These are phyloP conservation scores for Penicillium flavigenum DNA, from an alignment of 495 filamentous ascomycete species.

Conservation along the genomic window DNA sequence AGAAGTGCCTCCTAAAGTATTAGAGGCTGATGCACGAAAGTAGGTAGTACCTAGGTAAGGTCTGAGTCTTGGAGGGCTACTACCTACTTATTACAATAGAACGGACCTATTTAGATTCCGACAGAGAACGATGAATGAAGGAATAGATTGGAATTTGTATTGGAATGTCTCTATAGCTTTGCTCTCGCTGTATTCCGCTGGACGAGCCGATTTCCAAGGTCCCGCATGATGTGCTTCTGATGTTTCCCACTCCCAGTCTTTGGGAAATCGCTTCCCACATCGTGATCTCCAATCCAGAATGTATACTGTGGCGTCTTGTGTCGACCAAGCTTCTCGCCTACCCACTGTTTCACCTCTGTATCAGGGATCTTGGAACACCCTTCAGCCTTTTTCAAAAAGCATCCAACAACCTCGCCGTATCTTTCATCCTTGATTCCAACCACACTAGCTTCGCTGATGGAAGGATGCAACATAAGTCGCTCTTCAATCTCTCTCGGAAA, in stretches of 20 bases:
- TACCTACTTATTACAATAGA: no score
- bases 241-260: constrained; percentile 66
- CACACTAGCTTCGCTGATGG: constrained; percentile 24
- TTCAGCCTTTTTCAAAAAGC: constrained; percentile 17
- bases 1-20: no score
- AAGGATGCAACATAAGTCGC: constrained; percentile 16
- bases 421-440: constrained; percentile 22
- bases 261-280: constrained; percentile 48
- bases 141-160: no score
- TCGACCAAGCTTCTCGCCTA: constrained; percentile 47
- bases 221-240: constrained; percentile 58
- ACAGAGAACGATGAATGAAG: no score
- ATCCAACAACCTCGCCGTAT: constrained; percentile 28
- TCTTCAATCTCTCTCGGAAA: constrained; percentile 31
- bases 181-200: no score
- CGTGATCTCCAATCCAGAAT: constrained; percentile 58
- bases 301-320: constrained; percentile 59
- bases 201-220: constrained; percentile 33
- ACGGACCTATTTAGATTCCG: no score
- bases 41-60: no score
- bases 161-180: no score
- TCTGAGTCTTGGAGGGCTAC: no score
- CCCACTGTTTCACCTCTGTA: constrained; percentile 34
- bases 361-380: no score
- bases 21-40: no score